Conservation (phyloP, 306 rosid species). For the Delonix regia region DNA sequence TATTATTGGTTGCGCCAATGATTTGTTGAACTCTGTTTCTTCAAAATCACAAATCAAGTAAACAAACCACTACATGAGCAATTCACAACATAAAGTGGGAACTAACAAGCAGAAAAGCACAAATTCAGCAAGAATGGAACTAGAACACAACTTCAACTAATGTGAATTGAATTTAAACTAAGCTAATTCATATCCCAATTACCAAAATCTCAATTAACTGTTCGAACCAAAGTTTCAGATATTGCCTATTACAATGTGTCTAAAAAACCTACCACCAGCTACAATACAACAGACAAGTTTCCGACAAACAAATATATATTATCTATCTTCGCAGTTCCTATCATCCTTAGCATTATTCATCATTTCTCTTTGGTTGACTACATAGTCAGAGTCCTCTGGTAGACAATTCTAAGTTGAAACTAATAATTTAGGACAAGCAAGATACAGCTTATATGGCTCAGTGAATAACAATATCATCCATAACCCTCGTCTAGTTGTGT, state of each 20-base stretch:
- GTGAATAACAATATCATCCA: not conserved
- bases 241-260: not conserved
- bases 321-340: not conserved
- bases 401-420: not conserved
- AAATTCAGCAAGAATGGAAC: not conserved
- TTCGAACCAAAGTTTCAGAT: no score
- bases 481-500: not conserved
- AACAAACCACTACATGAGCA: slow-evolving; percentile 36
- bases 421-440: not conserved
- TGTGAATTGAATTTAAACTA: slow-evolving; percentile 8
- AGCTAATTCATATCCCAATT: not conserved
- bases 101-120: not conserved
- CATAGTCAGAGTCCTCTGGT: not conserved
- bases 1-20: slow-evolving; percentile 67
- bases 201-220: not conserved
- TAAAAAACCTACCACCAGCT: not conserved
- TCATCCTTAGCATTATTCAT: not conserved
- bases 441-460: not conserved
- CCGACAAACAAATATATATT: not conserved
- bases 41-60: slow-evolving; percentile 50
- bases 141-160: not conserved
- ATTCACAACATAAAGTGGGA: slow-evolving; percentile 21
- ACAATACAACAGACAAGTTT: not conserved
- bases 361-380: not conserved
- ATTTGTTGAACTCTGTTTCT: slow-evolving; percentile 97